phyloP scores from a whole-genome alignment of 805 yeast species.

The Phaffomyces opuntiae region DNA sequence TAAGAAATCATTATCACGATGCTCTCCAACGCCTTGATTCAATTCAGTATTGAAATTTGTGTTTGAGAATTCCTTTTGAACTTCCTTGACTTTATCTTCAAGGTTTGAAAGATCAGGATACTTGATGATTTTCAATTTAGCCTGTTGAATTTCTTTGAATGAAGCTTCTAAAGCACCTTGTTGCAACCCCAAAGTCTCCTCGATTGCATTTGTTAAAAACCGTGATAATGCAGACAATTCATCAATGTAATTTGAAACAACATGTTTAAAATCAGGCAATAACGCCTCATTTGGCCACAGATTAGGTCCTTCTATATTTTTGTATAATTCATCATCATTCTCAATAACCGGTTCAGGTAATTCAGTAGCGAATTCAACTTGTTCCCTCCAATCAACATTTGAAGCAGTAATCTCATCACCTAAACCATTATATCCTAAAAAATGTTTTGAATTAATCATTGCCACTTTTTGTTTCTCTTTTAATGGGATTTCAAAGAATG shows the following conservation, averaged over 20 bases:
- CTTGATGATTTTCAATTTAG: conserved; percentile 36
- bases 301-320: conserved; percentile 41
- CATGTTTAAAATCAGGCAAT: conserved; percentile 30
- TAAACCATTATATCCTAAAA: conserved; percentile 38
- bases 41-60: conserved; percentile 34
- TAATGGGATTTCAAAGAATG: conserved; percentile 35
- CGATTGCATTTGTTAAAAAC: conserved; percentile 38
- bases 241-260: conserved; percentile 29
- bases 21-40: conserved; percentile 37
- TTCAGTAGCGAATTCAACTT: conserved; percentile 45
- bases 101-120: conserved; percentile 24
- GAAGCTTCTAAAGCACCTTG: conserved; percentile 37
- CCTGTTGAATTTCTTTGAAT: conserved; percentile 36
- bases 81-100: conserved; percentile 21
- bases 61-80: conserved; percentile 36
- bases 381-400: conserved; percentile 44
- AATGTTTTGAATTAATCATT: conserved; percentile 37
- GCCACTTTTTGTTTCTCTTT: conserved; percentile 32
- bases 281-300: conserved; percentile 33
- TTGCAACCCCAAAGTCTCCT: conserved; percentile 48
- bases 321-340: conserved; percentile 28
- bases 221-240: conserved; percentile 39
- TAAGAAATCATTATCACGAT: conserved; percentile 57
- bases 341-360: conserved; percentile 29
- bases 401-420: conserved; percentile 41